Base-by-base conservation (phyloP, 768 basidiomycete genomes). In the Naganishia vishniacii region DNA sequence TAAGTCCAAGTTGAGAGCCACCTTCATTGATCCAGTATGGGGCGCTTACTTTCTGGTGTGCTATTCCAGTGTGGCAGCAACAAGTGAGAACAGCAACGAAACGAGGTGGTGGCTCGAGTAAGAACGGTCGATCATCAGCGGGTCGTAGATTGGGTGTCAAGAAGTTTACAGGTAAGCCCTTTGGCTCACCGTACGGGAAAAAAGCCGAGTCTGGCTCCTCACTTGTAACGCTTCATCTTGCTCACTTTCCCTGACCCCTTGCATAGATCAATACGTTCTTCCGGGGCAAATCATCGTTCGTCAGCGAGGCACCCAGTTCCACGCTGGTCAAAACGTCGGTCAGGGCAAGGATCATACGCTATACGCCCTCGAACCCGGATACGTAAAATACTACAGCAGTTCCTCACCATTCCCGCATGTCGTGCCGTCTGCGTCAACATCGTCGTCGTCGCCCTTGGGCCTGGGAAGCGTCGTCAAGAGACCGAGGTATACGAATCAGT, bases 201-300 rank as follows among this genome's bases (percentile, higher is more conserved):
- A n/a, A 46, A 46, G 45, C 45, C 23, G 13, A 46, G 9, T 7
- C 13, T 46, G n/a, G n/a, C n/a, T n/a, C n/a, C n/a, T n/a, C n/a
- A n/a, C n/a, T n/a, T n/a, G n/a, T n/a, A n/a, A n/a, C n/a, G n/a
- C n/a, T n/a, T n/a, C n/a, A n/a, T n/a, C 18, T n/a, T 8, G 11
- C 32, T 6, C 23, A 11, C 15, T 4, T 9, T n/a, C 18, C 13
- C 13, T 59, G 9, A 6, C 60, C 25, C 15, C 48, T 23, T 47
- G 9, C 18, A 20, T 66, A 97, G 94, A 95, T 74, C 87, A 97
- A 78, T 84, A 83, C 78, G 92, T 97, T 26, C 83, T 89, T 26
- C 90, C 95, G 9, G 95, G 95, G 45, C 90, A 94, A 80, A 97
- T 99, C 70, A 88, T 99, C 73, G 86, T 98, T 32, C 84, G 95